Evolutionary conservation across 768 basidiomycete species (phyloP), one percentile per base, ranked within the genome.

Genomic region (Hygrophoropsis aurantiaca): DNA sequence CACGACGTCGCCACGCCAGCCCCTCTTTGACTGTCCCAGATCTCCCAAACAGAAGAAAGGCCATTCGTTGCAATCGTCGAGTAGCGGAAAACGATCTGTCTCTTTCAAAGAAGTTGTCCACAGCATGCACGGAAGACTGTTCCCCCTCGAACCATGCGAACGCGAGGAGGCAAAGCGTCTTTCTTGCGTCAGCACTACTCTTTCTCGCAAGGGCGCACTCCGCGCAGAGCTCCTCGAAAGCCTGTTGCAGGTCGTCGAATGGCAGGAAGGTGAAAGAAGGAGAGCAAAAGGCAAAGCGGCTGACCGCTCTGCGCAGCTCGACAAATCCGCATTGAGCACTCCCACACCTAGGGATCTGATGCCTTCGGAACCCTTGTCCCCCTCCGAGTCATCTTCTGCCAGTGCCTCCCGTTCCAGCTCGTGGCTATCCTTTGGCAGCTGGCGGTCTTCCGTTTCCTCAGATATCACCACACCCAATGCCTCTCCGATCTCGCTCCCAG

Each of bases 61-160:
- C 36, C 6, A 23, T 15, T 20, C 38, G 18, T 7, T 36, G 3
- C 40, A 37, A 20, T 50, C 60, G 1, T 19, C 61, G 19, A 53
- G 46, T 3, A 51, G 42, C 30, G 52, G 27, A 9, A 61, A 69
- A 18, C 68, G 69, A 18, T 55, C 71, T 6, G 74, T 85, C 10
- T 61, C 78, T 1, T 84, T 85, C 61, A 70, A 72, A 40, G 79
- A 81, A 27, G 82, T 85, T 41, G 62, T 81, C 36, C 59, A 59
- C 37, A 74, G 76, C 58, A 83, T 85, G 79, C 70, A 77, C 34
- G 83, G 83, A 4, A 68, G 73, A 4, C 67, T 85, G 16, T 85
- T 85, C 54, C 79, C 75, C 2, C 50, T 59, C 4, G 71, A 76
- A 24, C 46, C 58, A 27, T 59, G 52, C 42, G 66, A 55, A 56